Conservation (phyloP, 169 alveolate species). For the Babesia gibsoni region DNA sequence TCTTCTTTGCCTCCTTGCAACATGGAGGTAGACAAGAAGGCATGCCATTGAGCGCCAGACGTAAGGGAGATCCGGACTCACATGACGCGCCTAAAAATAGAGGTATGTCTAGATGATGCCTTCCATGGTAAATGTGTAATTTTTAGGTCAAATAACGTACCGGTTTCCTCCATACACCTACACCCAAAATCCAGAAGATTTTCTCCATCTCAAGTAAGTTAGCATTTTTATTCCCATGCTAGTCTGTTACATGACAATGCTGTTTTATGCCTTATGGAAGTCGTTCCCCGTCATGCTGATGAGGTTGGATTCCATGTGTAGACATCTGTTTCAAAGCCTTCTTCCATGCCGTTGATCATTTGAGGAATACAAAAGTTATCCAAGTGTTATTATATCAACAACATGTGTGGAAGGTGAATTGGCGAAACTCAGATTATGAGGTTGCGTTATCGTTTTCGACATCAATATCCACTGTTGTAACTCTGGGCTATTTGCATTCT, state of each 20-base stretch:
- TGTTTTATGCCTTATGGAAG: background rate
- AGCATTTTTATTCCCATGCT: too few relatives aligned
- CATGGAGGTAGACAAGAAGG: background rate
- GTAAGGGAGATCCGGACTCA: background rate
- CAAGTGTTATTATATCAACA: too few relatives aligned
- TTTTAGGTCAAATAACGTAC: conserved; percentile 5
- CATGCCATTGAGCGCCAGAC: conserved; percentile 1
- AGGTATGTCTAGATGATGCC: background rate
- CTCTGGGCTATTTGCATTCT: background rate
- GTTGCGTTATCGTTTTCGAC: too few relatives aligned
- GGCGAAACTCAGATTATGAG: too few relatives aligned
- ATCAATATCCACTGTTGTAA: conserved; percentile 11
- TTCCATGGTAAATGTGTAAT: background rate
- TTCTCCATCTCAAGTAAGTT: conserved; percentile 9
- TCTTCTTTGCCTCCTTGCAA: conserved; percentile 21
- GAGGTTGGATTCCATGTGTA: background rate
- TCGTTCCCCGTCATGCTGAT: too few relatives aligned
- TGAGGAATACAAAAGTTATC: too few relatives aligned
- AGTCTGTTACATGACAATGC: too few relatives aligned
- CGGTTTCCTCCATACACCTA: conserved; percentile 22
- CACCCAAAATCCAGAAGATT: conserved; percentile 5
- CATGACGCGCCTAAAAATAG: background rate
- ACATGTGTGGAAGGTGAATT: too few relatives aligned
- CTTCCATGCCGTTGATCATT: too few relatives aligned
- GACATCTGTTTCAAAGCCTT: too few relatives aligned